Base-by-base conservation (phyloP, 176 grass and related monocot species). In the Cenchrus fungigraminus region DNA sequence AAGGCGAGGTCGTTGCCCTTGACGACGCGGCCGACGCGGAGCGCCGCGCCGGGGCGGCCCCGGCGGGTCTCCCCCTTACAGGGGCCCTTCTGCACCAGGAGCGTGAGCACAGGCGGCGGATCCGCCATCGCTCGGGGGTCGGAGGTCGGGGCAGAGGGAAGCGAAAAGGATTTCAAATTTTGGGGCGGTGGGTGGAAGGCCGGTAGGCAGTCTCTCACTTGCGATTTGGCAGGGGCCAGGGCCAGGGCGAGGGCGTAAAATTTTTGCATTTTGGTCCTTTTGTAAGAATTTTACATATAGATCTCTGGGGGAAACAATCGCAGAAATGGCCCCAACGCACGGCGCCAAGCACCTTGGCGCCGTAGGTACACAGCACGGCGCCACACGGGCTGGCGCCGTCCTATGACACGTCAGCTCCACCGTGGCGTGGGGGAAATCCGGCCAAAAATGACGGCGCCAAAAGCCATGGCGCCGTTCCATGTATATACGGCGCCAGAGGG, bases 81-180 rank as follows among this genome's bases (percentile, higher is more conserved):
- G 19, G 83, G 87, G 29, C 96, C 96, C 86, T 95, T 92, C 88
- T 88, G 69, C 68, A 98, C 89, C 17, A 67, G 49, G 73, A 98
- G 65, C 53, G 86, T 90, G 22, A 98, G 91, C 65, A 88, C 71
- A 60, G 87, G 79, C 74, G 85, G 85, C 80, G 61, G 69, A 44
- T 83, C 53, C 44, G 87, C 87, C 92, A 94, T 94, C 46, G 86
- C 37, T 40, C 37, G 45, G 17, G 45, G 66, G 15, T 58, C n/a
- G 79, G 65, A 20, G 53, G 5, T 46, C 25, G 29, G 29, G 37
- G 84, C 8, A 49, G 59, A 19, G 62, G 47, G 29, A 68, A 43
- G 57, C 6, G 66, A 12, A 46, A 56, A 50, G 29, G 81, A 28
- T 83, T 86, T 75, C 58, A 51, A 78, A 74, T 56, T 68, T 83